Conservation (phyloP, 257 asterid genomes). For the Solanum chiquidenum region DNA sequence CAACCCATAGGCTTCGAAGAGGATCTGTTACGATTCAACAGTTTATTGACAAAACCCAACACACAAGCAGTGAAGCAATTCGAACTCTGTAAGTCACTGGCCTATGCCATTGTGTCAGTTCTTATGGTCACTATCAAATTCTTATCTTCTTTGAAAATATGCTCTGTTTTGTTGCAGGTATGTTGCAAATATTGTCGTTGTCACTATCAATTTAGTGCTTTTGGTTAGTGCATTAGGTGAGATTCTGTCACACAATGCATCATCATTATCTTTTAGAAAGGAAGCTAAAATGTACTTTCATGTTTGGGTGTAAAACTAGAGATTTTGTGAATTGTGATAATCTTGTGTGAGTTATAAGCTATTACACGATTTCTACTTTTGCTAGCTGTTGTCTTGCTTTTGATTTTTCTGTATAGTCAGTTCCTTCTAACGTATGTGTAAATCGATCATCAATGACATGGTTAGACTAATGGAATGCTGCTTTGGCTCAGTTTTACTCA, state of each 20-base stretch:
- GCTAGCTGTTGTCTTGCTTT: not conserved
- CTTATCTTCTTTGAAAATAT: not conserved
- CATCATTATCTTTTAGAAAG: not conserved
- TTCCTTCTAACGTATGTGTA: conserved; percentile 14
- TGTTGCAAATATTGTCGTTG: conserved; percentile 27
- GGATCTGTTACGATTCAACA: conserved; percentile 19
- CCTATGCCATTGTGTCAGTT: not conserved
- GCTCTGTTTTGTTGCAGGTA: conserved; percentile 12
- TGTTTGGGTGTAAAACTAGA: not conserved
- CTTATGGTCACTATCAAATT: not conserved
- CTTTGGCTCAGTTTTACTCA: conserved; percentile 45
- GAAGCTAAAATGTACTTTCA: not conserved
- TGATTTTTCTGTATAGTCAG: not conserved
- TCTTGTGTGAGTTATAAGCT: not conserved
- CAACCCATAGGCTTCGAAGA: conserved; percentile 21
- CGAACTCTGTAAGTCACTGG: not conserved
- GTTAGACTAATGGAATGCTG: conserved; percentile 48
- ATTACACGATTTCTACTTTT: not conserved
- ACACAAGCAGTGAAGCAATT: conserved; percentile 21
- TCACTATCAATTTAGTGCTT: conserved; percentile 23
- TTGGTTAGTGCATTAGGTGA: conserved; percentile 39
- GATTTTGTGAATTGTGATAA: not conserved
- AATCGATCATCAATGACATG: conserved; percentile 12
- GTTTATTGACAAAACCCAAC: conserved; percentile 14
- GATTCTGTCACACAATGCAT: conserved; percentile 2